phyloP scores from a whole-genome alignment of 2,329 filamentous ascomycete genomes.

The Karstenula rhodostoma region DNA sequence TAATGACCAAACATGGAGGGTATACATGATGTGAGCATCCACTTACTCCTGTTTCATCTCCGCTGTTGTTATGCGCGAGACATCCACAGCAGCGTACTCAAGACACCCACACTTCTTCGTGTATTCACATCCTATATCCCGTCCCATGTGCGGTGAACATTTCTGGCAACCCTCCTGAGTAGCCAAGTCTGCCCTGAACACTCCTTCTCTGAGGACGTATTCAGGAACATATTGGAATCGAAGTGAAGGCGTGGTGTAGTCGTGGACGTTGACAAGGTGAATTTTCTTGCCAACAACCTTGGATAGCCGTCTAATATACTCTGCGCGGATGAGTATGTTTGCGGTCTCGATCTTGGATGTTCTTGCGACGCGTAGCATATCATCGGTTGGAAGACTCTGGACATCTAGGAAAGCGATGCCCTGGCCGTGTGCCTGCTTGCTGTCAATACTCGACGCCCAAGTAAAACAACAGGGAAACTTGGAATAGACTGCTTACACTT shows the following conservation, averaged over 20 bases:
- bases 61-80: slow-evolving; percentile 39
- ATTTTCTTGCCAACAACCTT: slow-evolving; percentile 52
- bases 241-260: slow-evolving; percentile 63
- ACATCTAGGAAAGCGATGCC: slow-evolving; percentile 41
- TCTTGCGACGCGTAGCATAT: slow-evolving; percentile 46
- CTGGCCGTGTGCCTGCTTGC: slow-evolving; percentile 22
- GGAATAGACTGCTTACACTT: slow-evolving; percentile 30
- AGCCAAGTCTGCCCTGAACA: slow-evolving; percentile 66
- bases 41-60: slow-evolving; percentile 26
- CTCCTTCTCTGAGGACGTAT: slow-evolving; percentile 67
- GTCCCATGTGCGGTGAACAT: slow-evolving; percentile 66
- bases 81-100: slow-evolving; percentile 64
- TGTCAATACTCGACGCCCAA: slow-evolving; percentile 1
- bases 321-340: slow-evolving; percentile 45
- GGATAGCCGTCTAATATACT: slow-evolving; percentile 47
- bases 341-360: slow-evolving; percentile 40
- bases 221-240: slow-evolving; percentile 74
- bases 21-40: not conserved
- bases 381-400: slow-evolving; percentile 41
- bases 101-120: slow-evolving; percentile 71
- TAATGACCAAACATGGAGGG: not conserved
- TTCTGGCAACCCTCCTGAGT: slow-evolving; percentile 72
- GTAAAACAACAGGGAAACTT: not conserved
- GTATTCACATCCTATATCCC: slow-evolving; percentile 68
- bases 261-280: slow-evolving; percentile 70